Evolutionary conservation across 2,329 filamentous ascomycete species (phyloP).

Genomic region (Erysiphe pisi): DNA sequence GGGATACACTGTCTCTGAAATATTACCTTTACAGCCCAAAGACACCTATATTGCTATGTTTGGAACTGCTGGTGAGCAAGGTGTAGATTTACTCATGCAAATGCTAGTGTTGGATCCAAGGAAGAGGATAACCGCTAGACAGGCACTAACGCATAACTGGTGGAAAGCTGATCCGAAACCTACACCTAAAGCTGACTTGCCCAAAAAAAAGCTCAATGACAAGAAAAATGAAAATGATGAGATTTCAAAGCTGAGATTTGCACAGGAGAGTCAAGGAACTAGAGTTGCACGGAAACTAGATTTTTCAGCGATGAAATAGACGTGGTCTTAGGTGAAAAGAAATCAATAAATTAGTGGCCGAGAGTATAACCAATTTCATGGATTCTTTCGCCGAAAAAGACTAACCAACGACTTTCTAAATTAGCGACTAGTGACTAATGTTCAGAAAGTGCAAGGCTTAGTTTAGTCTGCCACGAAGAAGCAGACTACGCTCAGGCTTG

Average conservation of each 20-base stretch:
- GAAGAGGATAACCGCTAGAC: constrained; percentile 64
- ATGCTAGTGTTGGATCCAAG: constrained; percentile 81
- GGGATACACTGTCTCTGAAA: constrained; percentile 62
- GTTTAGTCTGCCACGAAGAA: too few relatives aligned
- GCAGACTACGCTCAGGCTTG: too few relatives aligned
- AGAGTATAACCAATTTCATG: too few relatives aligned
- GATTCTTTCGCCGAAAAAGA: too few relatives aligned
- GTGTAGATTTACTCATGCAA: constrained; percentile 76
- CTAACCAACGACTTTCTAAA: too few relatives aligned
- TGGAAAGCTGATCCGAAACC: constrained; percentile 77
- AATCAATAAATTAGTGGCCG: too few relatives aligned
- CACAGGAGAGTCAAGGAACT: constrained; percentile 57
- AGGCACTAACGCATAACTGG: constrained; percentile 73
- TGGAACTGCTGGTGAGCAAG: constrained; percentile 65
- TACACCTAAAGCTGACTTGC: constrained; percentile 69
- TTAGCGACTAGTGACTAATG: too few relatives aligned
- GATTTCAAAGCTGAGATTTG: constrained; percentile 54
- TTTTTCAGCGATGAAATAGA: constrained; percentile 31
- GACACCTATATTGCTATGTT: constrained; percentile 69
- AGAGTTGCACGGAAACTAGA: constrained; percentile 42
- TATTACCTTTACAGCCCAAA: constrained; percentile 50
- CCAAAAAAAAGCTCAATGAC: constrained; percentile 52
- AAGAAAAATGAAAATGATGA: constrained; percentile 67
- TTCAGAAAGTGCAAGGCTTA: too few relatives aligned
- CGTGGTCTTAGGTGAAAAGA: too few relatives aligned